Base-by-base conservation (phyloP, 768 basidiomycete species). In the Lactifluus piperatus region DNA sequence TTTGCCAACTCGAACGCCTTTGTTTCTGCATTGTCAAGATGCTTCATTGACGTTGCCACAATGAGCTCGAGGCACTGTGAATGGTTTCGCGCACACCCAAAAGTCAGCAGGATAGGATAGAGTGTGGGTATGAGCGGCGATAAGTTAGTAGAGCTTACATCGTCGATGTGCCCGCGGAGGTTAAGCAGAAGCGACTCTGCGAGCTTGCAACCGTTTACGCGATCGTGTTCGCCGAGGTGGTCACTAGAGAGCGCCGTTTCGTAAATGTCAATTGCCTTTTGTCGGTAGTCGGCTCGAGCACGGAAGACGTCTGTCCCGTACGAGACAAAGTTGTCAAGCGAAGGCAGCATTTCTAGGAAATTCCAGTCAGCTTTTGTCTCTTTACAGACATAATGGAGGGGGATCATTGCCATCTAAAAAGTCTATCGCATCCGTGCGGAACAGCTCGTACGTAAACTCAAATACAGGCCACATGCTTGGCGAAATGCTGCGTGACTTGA, bases 391-490 rank as follows among this genome's bases (percentile, higher is more conserved):
- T 59, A 57, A 14, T n/a, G 32, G 24, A 32, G 36, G 20, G 26
- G 29, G 14, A 27, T 41, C 6, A 24, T 37, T 57, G 9, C 91
- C 91, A 65, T 93, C 89, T 54, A 94, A 76, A 77, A 91, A 94
- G 72, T 93, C 91, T 39, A 87, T 74, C 16, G 89, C 91, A 32
- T 90, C 87, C 16, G 79, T 76, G 71, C 91, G 91, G 83, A 94
- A 91, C 20, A 89, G 73, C 50, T 78, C 77, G 72, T 91, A 92
- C 0, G 88, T 93, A 63, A 84, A 71, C 72, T 93, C 90, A 62
- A 91, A 90, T 36, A 94, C 77, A 10, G 82, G 84, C 93, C 92
- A 94, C 86, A 94, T 86, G 64, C 77, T 80, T 0, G 88, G 84
- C 39, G 88, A 82, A 66, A 95, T 85, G 54, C 77, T 70, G 62